phyloP scores from a whole-genome alignment of 352 stramenopile species.

The Phytophthora colocasiae region DNA sequence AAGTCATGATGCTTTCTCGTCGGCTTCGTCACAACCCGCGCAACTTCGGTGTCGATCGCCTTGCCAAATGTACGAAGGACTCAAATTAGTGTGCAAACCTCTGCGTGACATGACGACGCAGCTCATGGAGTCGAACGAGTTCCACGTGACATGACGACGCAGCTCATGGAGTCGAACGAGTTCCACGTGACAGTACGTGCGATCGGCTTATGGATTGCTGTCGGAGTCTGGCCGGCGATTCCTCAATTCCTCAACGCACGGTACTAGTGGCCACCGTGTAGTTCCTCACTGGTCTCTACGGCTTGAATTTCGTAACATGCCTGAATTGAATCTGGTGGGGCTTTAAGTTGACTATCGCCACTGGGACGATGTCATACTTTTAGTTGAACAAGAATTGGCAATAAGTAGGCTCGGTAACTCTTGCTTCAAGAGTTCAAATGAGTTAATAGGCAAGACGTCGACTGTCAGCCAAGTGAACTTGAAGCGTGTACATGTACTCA shows the following conservation, averaged over 20 bases:
- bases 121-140: constrained; percentile 74
- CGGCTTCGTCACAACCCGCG: constrained; percentile 62
- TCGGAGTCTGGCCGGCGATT: constrained; percentile 71
- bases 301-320: constrained; percentile 93
- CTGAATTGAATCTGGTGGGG: constrained; percentile 86
- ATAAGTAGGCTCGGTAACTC: constrained; percentile 22
- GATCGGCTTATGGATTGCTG: constrained; percentile 81
- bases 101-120: constrained; percentile 77
- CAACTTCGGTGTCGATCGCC: constrained; percentile 64
- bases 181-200: too few relatives aligned
- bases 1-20: constrained; percentile 74
- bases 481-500: too few relatives aligned
- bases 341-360: constrained; percentile 56
- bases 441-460: constrained; percentile 4
- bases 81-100: constrained; percentile 79
- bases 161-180: too few relatives aligned
- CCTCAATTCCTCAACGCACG: constrained; percentile 75
- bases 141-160: constrained; percentile 84
- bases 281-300: constrained; percentile 90
- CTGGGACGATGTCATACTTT: constrained; percentile 61
- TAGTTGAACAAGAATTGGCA: constrained; percentile 83
- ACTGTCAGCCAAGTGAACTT: constrained; percentile 17
- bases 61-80: constrained; percentile 68
- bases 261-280: constrained; percentile 83
- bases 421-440: constrained; percentile 21